Conservation (phyloP, 2,329 filamentous ascomycete genomes). For the Xylariaceae sp. region DNA sequence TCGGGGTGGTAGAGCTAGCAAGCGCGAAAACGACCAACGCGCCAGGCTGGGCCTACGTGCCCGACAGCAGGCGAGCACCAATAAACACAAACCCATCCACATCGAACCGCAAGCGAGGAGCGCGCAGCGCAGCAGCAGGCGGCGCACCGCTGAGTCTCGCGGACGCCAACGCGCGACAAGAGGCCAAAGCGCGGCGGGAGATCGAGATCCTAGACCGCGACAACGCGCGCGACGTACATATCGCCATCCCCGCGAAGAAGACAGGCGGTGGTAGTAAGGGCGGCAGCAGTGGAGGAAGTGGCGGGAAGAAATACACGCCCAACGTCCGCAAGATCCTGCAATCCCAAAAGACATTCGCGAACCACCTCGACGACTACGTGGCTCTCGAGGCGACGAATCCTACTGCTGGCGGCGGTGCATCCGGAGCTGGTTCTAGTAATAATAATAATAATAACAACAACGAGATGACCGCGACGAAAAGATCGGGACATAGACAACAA, state of each 20-base stretch:
- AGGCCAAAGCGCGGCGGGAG: conserved; percentile 80
- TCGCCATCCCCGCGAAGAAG: conserved; percentile 70
- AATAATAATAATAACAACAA: background rate
- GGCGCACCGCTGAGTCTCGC: conserved; percentile 59
- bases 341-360: conserved; percentile 82
- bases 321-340: conserved; percentile 79
- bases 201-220: conserved; percentile 85
- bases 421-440: background rate
- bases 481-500: conserved; percentile 8
- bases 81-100: conserved; percentile 52
- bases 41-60: conserved; percentile 92
- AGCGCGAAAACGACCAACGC: conserved; percentile 71
- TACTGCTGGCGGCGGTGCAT: background rate
- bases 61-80: conserved; percentile 77
- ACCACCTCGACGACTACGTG: conserved; percentile 81
- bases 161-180: conserved; percentile 81
- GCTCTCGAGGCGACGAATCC: conserved; percentile 52
- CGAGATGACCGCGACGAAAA: background rate
- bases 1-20: conserved; percentile 84
- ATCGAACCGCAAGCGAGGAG: conserved; percentile 76
- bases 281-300: conserved; percentile 37
- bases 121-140: conserved; percentile 59
- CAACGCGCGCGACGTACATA: conserved; percentile 74
- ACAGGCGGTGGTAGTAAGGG: conserved; percentile 51
- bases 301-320: conserved; percentile 65